Percentiles rank a stretch among this genome's conserved stretches.
These are phyloP conservation scores for Trichoderma aggressivum DNA, from an alignment of 2,329 filamentous ascomycete genomes.

Conservation along the genomic window DNA sequence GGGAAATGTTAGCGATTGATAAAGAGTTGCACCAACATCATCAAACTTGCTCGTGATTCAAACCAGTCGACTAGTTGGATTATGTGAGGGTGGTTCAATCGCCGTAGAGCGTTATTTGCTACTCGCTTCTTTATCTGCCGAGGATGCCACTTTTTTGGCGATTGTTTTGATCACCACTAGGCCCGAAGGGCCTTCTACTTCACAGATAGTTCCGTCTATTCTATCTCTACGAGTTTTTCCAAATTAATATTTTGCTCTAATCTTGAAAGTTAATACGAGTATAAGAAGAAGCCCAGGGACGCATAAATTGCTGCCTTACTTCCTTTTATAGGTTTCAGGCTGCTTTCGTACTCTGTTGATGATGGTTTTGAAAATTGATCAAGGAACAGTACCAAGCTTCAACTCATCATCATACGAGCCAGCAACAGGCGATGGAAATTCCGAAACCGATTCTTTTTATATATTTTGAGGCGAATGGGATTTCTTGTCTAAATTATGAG, in stretches of 20 bases:
- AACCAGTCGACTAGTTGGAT: background rate
- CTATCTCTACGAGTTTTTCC: background rate
- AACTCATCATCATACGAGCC: background rate
- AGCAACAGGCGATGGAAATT: background rate
- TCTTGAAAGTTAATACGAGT: background rate
- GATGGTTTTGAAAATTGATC: background rate
- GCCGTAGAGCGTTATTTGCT: background rate
- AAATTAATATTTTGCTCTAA: background rate
- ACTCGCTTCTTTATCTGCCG: background rate
- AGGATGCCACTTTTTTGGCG: background rate
- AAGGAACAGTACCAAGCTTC: background rate
- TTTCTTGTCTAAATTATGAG: background rate
- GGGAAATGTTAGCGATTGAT: background rate
- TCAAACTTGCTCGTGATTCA: background rate
- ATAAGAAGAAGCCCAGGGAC: fast-evolving
- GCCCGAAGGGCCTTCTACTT: background rate
- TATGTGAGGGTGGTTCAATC: background rate
- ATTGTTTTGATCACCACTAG: background rate
- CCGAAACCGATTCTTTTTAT: background rate
- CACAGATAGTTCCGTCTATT: background rate
- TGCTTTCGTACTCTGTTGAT: background rate
- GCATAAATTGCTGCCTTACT: background rate
- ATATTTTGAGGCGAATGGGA: background rate
- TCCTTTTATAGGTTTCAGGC: background rate
- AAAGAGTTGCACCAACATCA: background rate